Conservation (phyloP, 225 moss, liverwort and hornwort species). For the Physcomitrium patens region DNA sequence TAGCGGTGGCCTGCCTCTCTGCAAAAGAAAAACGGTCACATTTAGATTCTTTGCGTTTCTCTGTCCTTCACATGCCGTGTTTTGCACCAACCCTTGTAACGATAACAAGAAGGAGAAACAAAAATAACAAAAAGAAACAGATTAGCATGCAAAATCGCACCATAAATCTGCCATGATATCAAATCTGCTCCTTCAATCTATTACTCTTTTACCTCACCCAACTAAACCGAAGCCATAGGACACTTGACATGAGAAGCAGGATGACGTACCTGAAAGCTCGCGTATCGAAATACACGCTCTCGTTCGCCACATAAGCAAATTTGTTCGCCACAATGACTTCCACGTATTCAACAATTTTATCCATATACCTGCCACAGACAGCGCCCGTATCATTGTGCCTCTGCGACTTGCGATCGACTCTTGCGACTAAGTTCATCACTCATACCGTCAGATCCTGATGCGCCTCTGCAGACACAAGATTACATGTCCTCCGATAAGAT, state of each 20-base stretch:
- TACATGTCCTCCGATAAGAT: background rate
- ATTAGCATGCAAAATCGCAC: no score
- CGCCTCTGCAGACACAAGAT: background rate
- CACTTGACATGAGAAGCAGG: constrained; percentile 18
- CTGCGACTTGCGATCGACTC: constrained; percentile 12
- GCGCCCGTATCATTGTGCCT: constrained; percentile 18
- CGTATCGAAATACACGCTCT: constrained; percentile 95
- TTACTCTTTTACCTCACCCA: constrained; percentile 22
- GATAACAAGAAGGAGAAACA: constrained; percentile 13
- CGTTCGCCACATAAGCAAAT: constrained; percentile 80
- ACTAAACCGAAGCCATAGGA: constrained; percentile 16
- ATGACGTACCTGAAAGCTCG: constrained; percentile 79
- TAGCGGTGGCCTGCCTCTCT: constrained; percentile 88
- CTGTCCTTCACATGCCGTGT: constrained; percentile 4
- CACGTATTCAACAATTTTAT: constrained; percentile 77
- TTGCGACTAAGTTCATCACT: background rate
- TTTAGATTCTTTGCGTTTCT: background rate
- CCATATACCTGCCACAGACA: constrained; percentile 69
- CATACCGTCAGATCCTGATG: background rate
- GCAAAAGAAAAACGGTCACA: constrained; percentile 29
- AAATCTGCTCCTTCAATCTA: constrained; percentile 19
- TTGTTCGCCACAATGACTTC: constrained; percentile 59
- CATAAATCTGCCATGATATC: background rate
- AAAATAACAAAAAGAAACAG: constrained; percentile 7
- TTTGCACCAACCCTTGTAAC: constrained; percentile 13